Conservation (phyloP, 768 basidiomycete species). For the Russula lepida region DNA sequence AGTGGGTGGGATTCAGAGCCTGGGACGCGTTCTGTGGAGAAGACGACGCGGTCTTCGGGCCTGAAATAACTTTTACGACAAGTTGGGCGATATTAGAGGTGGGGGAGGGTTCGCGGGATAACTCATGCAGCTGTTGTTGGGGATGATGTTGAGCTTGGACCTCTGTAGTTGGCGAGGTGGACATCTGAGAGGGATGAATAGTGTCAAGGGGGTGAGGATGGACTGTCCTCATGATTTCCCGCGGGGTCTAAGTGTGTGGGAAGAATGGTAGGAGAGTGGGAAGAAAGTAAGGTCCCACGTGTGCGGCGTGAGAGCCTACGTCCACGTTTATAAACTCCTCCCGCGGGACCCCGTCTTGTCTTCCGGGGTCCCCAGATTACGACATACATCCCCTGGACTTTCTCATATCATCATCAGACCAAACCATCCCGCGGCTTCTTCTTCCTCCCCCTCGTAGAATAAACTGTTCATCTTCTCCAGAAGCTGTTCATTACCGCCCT, state of each 20-base stretch:
- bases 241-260: slow-evolving; percentile 37
- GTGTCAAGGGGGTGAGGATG: slow-evolving; percentile 42
- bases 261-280: slow-evolving; percentile 39
- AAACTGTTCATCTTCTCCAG: slow-evolving; percentile 21
- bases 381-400: slow-evolving; percentile 2
- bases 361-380: slow-evolving; percentile 24
- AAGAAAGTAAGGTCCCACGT: slow-evolving; percentile 33
- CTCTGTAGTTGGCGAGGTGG: slow-evolving; percentile 13
- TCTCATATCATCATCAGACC: slow-evolving; percentile 9
- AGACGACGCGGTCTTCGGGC: slow-evolving; percentile 23
- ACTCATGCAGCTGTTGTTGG: slow-evolving; percentile 14
- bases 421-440: slow-evolving; percentile 14
- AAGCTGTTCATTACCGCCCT: background rate
- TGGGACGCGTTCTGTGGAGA: slow-evolving; percentile 30
- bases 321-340: slow-evolving; percentile 26
- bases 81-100: slow-evolving; percentile 19
- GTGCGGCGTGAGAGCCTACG: slow-evolving; percentile 22
- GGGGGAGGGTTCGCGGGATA: slow-evolving; percentile 20
- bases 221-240: slow-evolving; percentile 39
- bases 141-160: slow-evolving; percentile 15
- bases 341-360: slow-evolving; percentile 22
- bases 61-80: slow-evolving; percentile 21
- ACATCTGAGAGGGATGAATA: slow-evolving; percentile 22
- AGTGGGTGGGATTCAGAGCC: slow-evolving; percentile 26
- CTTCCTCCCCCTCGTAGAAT: slow-evolving; percentile 17